phyloP scores from a whole-genome alignment of 2,329 filamentous ascomycete species.

The Fusarium sp. region DNA sequence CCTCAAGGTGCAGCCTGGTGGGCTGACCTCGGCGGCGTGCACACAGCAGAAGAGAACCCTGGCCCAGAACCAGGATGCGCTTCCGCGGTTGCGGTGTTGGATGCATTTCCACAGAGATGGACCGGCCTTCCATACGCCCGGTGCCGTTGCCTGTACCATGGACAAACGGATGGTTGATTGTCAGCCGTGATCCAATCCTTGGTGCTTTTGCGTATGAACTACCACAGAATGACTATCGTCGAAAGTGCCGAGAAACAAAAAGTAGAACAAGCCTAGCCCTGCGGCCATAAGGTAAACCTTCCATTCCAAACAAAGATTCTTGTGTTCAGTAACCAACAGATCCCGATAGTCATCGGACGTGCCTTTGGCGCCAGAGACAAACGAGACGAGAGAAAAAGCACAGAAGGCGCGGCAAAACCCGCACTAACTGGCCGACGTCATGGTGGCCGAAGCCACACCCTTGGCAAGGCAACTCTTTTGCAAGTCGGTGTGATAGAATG shows the following conservation, averaged over 20 bases:
- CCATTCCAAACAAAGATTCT: background rate
- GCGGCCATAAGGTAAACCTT: background rate
- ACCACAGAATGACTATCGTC: background rate
- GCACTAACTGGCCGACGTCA: conserved; percentile 10
- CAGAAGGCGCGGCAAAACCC: background rate
- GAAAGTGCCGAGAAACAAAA: background rate
- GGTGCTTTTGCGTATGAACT: background rate
- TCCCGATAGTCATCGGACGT: background rate
- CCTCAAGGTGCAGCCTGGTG: background rate
- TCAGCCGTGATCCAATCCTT: background rate
- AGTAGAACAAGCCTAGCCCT: background rate
- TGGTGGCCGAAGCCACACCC: conserved; percentile 7
- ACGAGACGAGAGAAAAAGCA: conserved; percentile 6
- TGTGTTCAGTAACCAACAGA: background rate
- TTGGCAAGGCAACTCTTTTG: conserved; percentile 1
- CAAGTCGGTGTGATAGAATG: conserved; percentile 26
- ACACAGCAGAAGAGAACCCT: background rate
- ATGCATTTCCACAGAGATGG: background rate
- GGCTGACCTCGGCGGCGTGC: background rate
- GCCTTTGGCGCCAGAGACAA: conserved; percentile 1
- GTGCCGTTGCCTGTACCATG: background rate
- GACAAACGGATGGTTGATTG: background rate
- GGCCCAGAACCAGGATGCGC: background rate
- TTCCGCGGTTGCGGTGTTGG: background rate
- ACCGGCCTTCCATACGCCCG: conserved; percentile 17